A percentile compares a stretch with the other conserved stretches of the same genome.
These are phyloP conservation scores for Cyphellophora europaea DNA, from an alignment of 2,329 filamentous ascomycete species.

Conservation along the genomic window DNA sequence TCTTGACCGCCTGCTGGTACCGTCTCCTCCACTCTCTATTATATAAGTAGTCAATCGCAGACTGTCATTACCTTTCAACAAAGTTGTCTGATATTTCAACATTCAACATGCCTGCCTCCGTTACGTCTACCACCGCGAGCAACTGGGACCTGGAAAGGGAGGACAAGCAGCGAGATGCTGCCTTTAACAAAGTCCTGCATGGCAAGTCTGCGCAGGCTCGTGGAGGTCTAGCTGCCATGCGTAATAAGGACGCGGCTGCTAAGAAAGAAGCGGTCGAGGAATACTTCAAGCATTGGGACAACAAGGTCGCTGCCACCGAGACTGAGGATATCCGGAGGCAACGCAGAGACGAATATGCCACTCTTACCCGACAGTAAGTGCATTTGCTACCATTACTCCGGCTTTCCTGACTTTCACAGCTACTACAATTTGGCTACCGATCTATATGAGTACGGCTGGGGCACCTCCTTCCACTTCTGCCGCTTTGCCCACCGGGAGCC, in stretches of 20 bases:
- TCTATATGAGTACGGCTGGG: conserved; percentile 95
- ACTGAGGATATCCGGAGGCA: conserved; percentile 74
- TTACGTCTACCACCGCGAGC: conserved; percentile 19
- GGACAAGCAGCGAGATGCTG: conserved; percentile 76
- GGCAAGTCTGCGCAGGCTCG: conserved; percentile 59
- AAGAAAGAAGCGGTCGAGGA: conserved; percentile 78
- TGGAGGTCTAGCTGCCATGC: conserved; percentile 73
- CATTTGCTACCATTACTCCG: too few relatives aligned
- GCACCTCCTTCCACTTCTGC: conserved; percentile 94
- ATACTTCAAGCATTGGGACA: conserved; percentile 96
- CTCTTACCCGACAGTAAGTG: conserved; percentile 79
- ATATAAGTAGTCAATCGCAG: too few relatives aligned
- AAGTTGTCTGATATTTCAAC: background rate
- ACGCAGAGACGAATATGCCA: conserved; percentile 81
- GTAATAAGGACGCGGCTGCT: conserved; percentile 66
- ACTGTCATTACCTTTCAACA: too few relatives aligned
- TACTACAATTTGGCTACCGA: conserved; percentile 98
- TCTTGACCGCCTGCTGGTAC: too few relatives aligned
- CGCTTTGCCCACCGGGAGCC: conserved; percentile 79
- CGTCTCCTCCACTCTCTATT: too few relatives aligned
- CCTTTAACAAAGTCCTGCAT: conserved; percentile 84
- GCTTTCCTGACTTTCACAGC: too few relatives aligned
- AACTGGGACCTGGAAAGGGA: conserved; percentile 58
- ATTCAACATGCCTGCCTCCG: conserved; percentile 39
- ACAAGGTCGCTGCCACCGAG: conserved; percentile 69